Evolutionary conservation across 2,329 filamentous ascomycete species (phyloP), one percentile per base, ranked within the genome.

Genomic region (Lachnellula hyalina): DNA sequence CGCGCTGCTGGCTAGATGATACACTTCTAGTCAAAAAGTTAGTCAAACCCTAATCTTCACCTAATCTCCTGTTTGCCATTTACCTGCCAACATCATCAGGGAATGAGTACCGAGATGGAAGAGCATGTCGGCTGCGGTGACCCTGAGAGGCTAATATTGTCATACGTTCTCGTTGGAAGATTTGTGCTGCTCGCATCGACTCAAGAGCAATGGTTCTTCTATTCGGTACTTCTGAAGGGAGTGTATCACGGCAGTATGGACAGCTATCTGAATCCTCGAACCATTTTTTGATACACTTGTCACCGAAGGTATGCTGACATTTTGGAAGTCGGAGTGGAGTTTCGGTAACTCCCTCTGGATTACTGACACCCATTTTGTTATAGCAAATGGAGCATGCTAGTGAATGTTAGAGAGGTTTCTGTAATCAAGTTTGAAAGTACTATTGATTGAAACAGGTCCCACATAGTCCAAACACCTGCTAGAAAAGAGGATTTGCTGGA

Each of bases 201-300:
- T 59, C 54, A 35, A 50, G 32, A n/a, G 52, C 51, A 21, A 55
- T n/a, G 2, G 17, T 38, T 34, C 58, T 61, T 51, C 55, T 63
- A n/a, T 56, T 41, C 19, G 58, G 53, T 46, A 59, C 50, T 49
- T 83, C 78, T 2, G 80, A 79, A 2, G 75, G 79, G 23, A 86
- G 72, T 62, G 83, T 83, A 58, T 82, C 77, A 25, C 83, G 78
- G 67, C 83, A 86, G 63, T 85, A 85, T 0, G 83, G 83, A 60
- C 83, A 86, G 52, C 74, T 83, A 61, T 83, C 77, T 1, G 80
- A 80, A 46, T 85, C 80, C 51, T 81, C 74, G 42, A 86, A 77
- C 83, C 83, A 86, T 61, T 81, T 84, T 66, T 80, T 83, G 59
- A 86, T 82, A 66, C 83, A 86, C 61, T 79, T 75, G 53, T 84